Percentiles rank a stretch among this genome's conserved stretches.
phyloP scores from a whole-genome alignment of 1,139 yeast species.

The Candida gigantensis region DNA sequence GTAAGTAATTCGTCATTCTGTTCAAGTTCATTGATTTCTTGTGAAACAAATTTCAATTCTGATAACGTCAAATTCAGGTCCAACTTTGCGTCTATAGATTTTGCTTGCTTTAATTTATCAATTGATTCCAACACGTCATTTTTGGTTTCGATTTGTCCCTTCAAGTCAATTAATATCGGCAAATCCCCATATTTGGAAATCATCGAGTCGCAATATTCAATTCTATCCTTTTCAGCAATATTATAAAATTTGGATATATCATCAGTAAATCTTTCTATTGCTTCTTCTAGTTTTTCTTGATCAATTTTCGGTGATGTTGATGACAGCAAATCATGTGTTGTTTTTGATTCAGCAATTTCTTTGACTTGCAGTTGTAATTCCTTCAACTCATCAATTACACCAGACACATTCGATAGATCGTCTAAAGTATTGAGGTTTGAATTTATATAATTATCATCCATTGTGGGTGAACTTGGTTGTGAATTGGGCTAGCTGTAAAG shows the following conservation, averaged over 20 bases:
- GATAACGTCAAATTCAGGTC: constrained; percentile 5
- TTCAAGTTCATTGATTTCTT: constrained; percentile 5
- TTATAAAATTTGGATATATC: constrained; percentile 6
- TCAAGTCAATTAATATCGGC: constrained; percentile 17
- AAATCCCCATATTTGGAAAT: constrained; percentile 18
- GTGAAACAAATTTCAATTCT: constrained; percentile 7
- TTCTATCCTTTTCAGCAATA: constrained; percentile 11
- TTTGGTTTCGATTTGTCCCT: constrained; percentile 7
- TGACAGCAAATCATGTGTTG: too few species aligned
- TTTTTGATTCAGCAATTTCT: constrained; percentile 10
- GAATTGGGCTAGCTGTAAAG: background rate
- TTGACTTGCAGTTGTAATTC: constrained; percentile 16
- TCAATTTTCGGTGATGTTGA: constrained; percentile 6
- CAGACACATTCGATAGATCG: constrained; percentile 28
- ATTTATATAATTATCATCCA: constrained; percentile 29
- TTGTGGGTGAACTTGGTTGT: background rate
- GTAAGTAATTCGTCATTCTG: constrained; percentile 2
- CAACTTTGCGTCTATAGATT: constrained; percentile 7
- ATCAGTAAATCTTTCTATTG: constrained; percentile 10
- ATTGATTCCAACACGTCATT: constrained; percentile 2
- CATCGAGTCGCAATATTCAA: constrained; percentile 19
- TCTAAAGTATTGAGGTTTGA: constrained; percentile 26
- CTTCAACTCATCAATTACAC: constrained; percentile 22
- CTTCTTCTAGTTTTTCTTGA: constrained; percentile 8
- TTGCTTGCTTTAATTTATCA: constrained; percentile 5